Evolutionary conservation across 169 alveolate species (phyloP), one percentile per base, ranked within the genome.

Genomic region (Cryptosporidium viatorum): DNA sequence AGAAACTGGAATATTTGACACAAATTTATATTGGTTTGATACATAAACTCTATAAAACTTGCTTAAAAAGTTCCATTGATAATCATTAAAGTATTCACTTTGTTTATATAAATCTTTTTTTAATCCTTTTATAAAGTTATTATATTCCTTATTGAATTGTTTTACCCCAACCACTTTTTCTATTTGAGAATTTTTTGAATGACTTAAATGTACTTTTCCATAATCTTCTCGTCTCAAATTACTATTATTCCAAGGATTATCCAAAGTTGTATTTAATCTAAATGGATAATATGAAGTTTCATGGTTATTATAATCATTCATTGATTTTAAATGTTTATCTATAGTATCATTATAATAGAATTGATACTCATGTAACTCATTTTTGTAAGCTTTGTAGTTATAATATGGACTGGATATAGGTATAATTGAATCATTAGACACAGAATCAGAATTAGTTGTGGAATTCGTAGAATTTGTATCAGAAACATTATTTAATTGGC

Each of bases 61-160:
- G 62, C 65, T 43, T 10, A 80, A 21, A 1, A 80, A 60, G 9
- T 43, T 55, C 89, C 89, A 80, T 18, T 80, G 89, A 62, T 80
- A 80, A 39, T 73, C 70, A 37, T 73, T 73, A 55, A 52, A 73
- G 58, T 52, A 73, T 21, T 73, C 86, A 10, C 71, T 70, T 58
- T 73, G 16, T 37, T 29, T 31, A 4, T 21, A 21, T 69, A n/a
- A 21, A 10, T 35, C 31, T 2, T 14, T 39, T 23, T 43, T 69
- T 39, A 45, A 23, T n/a, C 50, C 50, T 29, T 65, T 21, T 33
- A 65, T 33, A 65, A 65, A 33, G 14, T 29, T 65, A 29, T 14
- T 14, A 37, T 65, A 65, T 33, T 65, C 50, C 35, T n/a, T 69
- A 0, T 37, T 41, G n/a, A 69, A 69, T n/a, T 35, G 60, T 23